Evolutionary conservation across 768 basidiomycete genomes (phyloP).

Genomic region (Auriscalpium microsporum): DNA sequence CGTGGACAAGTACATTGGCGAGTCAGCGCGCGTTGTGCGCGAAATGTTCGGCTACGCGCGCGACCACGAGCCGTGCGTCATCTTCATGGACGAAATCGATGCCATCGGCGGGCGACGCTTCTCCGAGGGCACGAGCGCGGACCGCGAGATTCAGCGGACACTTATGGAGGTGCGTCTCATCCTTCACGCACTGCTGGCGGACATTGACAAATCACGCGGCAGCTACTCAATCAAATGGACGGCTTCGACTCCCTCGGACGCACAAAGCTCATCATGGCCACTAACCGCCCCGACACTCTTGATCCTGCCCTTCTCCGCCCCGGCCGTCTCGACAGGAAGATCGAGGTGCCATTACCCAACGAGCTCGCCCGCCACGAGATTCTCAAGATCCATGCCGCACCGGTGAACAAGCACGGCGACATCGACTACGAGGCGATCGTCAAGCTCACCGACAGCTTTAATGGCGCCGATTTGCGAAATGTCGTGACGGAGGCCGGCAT

Average conservation of each 20-base stretch:
- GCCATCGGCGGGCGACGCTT: constrained; percentile 90
- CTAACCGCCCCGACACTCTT: constrained; percentile 95
- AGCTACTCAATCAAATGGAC: constrained; percentile 99
- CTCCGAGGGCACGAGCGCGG: constrained; percentile 93
- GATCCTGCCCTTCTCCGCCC: constrained; percentile 96
- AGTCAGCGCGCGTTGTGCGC: constrained; percentile 89
- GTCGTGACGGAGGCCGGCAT: constrained; percentile 94
- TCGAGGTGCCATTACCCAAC: constrained; percentile 95
- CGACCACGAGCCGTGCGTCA: constrained; percentile 97
- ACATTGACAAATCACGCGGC: not conserved
- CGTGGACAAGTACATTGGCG: constrained; percentile 97
- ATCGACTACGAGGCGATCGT: constrained; percentile 98
- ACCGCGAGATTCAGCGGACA: constrained; percentile 97
- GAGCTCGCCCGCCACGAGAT: constrained; percentile 96
- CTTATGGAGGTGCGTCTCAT: constrained; percentile 75
- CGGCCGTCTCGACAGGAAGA: constrained; percentile 93
- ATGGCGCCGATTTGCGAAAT: constrained; percentile 94
- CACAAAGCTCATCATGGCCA: constrained; percentile 99
- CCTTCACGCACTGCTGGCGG: not conserved
- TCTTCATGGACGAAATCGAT: constrained; percentile 98
- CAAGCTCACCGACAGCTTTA: constrained; percentile 91
- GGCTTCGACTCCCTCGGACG: constrained; percentile 95
- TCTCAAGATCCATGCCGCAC: constrained; percentile 91
- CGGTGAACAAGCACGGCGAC: constrained; percentile 91
- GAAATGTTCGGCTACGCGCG: constrained; percentile 99